Evolutionary conservation across 1,284 basidiomycete genomes (phyloP).

Genomic region (Sanguinoderma infundibulare): DNA sequence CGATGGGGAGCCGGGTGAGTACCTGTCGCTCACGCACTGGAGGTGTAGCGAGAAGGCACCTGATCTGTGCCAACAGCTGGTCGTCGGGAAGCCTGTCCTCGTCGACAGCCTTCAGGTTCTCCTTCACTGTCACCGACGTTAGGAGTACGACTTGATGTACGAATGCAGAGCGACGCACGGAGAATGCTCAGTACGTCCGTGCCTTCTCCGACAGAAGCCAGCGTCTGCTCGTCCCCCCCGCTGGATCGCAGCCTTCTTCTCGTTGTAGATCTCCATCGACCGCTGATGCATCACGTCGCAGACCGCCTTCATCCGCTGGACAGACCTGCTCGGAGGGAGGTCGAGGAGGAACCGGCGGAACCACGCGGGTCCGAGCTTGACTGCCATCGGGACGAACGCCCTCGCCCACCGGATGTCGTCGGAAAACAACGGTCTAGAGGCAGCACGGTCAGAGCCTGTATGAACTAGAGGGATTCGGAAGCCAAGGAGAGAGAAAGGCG

Average conservation of each 20-base stretch:
- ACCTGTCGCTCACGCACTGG: not conserved
- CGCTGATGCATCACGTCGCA: slow-evolving; percentile 20
- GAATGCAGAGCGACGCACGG: slow-evolving; percentile 19
- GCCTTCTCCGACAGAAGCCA: slow-evolving; percentile 31
- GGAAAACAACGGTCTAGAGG: not conserved
- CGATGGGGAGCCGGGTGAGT: not conserved
- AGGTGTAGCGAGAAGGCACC: slow-evolving; percentile 16
- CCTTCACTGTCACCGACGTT: slow-evolving; percentile 16
- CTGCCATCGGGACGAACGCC: slow-evolving; percentile 12
- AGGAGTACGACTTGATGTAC: not conserved
- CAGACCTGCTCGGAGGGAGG: slow-evolving; percentile 16
- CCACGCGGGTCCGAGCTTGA: slow-evolving; percentile 13
- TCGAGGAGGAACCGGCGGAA: slow-evolving; percentile 24
- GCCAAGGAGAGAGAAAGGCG: not conserved
- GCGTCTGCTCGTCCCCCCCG: slow-evolving; percentile 28
- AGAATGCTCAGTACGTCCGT: slow-evolving; percentile 36
- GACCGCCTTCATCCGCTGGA: slow-evolving; percentile 20
- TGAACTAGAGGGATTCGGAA: not conserved
- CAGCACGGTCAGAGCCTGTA: not conserved
- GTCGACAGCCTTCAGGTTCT: slow-evolving; percentile 22
- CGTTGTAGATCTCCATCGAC: slow-evolving; percentile 19
- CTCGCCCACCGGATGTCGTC: not conserved
- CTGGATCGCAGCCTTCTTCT: slow-evolving; percentile 27
- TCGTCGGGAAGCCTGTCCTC: slow-evolving; percentile 31
- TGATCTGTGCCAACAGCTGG: slow-evolving; percentile 30